A percentile compares a stretch with the other conserved stretches of the same genome.
These are phyloP conservation scores for Trichoderma sp. DNA, from an alignment of 2,329 filamentous ascomycete genomes.

Conservation along the genomic window DNA sequence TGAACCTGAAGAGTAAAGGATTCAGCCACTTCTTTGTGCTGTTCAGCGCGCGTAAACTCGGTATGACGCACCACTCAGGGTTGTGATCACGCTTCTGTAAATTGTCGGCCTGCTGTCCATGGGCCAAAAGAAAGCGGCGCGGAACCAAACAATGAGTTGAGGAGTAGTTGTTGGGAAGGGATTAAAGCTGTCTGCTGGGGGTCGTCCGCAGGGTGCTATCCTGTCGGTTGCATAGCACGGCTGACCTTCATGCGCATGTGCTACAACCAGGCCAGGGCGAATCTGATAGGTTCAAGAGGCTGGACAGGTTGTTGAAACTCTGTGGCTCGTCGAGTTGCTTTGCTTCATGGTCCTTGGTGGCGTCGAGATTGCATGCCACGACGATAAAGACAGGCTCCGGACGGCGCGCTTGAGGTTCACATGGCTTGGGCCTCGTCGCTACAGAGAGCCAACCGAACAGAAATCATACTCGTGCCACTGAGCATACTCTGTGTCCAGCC, in stretches of 20 bases:
- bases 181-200: conserved; percentile 31
- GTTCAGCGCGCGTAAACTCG: neutral
- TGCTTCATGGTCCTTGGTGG: neutral
- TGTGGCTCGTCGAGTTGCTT: neutral
- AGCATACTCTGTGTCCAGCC: neutral
- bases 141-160: neutral
- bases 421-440: neutral
- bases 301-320: neutral
- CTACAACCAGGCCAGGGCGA: conserved; percentile 1
- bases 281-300: conserved; percentile 5
- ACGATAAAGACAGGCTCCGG: neutral
- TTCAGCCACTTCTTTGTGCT: conserved; percentile 1
- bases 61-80: neutral
- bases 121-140: neutral
- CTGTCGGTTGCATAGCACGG: conserved; percentile 30
- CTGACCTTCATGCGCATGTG: conserved; percentile 5
- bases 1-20: conserved; percentile 6
- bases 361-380: neutral
- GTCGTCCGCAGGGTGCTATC: conserved; percentile 34
- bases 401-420: neutral
- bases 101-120: neutral
- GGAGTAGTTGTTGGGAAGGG: conserved; percentile 10
- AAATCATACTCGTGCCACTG: neutral
- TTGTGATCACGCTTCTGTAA: neutral
- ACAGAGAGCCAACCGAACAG: neutral